Conservation (phyloP, 495 filamentous ascomycete species). For the Neurospora discreta region DNA sequence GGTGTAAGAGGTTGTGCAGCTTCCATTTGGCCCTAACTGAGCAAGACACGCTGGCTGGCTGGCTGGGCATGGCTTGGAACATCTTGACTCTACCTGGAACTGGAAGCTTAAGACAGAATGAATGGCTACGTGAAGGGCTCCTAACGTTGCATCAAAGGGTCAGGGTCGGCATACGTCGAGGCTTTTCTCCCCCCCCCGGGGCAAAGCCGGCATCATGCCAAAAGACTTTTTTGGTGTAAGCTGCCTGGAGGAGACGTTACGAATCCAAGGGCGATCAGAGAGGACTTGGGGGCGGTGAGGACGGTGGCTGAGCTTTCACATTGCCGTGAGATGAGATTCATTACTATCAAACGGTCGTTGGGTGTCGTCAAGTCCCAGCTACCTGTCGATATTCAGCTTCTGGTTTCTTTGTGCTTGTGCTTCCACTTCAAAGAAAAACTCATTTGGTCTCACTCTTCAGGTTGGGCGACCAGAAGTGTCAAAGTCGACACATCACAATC, state of each 20-base stretch:
- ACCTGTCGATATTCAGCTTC: slow-evolving; percentile 1
- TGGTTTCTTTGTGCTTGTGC: slow-evolving; percentile 1
- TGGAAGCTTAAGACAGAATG: not conserved
- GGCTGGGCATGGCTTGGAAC: not conserved
- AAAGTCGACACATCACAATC: slow-evolving; percentile 5
- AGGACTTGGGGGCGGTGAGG: slow-evolving; percentile 20
- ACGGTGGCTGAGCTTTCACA: slow-evolving; percentile 18
- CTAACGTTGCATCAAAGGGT: not conserved
- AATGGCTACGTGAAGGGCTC: not conserved
- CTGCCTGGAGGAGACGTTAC: not conserved
- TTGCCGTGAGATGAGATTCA: not conserved
- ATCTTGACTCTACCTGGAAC: not conserved
- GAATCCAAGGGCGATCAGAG: not conserved
- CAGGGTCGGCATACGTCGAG: not conserved
- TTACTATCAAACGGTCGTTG: slow-evolving; percentile 2
- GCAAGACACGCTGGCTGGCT: not conserved
- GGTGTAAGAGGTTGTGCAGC: not conserved
- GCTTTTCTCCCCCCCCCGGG: not conserved
- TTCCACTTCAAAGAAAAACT: not conserved
- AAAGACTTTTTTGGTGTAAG: slow-evolving; percentile 1
- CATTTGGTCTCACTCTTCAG: not conserved
- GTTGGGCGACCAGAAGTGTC: not conserved
- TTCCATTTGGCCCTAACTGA: not conserved
- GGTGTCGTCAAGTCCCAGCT: slow-evolving; percentile 12
- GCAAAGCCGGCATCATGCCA: not conserved